These are phyloP conservation scores for Trichoderma asperellum DNA, from an alignment of 2,329 filamentous ascomycete species.

Conservation along the genomic window DNA sequence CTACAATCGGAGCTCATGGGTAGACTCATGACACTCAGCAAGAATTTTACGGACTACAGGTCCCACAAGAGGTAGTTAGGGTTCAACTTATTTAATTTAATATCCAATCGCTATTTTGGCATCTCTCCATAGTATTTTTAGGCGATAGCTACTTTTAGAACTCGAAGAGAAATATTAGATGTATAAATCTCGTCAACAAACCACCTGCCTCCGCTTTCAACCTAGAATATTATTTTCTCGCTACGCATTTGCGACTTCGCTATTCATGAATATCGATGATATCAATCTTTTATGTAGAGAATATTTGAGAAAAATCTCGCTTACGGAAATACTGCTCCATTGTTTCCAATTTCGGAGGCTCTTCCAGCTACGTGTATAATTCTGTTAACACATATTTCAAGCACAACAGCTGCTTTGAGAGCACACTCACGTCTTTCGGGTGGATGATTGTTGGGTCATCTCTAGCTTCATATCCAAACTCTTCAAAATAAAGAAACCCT, in stretches of 20 bases:
- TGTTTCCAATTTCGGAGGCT: neutral
- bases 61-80: neutral
- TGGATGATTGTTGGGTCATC: neutral
- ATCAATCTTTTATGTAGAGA: neutral
- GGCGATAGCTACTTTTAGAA: too few relatives aligned
- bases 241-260: too few relatives aligned
- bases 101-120: neutral
- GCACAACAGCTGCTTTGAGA: neutral
- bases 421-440: slow-evolving; percentile 3
- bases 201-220: neutral
- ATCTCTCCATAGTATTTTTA: too few relatives aligned
- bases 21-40: neutral
- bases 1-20: neutral
- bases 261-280: too few relatives aligned
- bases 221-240: neutral
- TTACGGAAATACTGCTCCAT: neutral
- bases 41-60: neutral
- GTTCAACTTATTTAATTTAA: neutral
- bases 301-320: neutral
- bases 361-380: neutral
- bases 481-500: neutral
- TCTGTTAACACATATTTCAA: neutral
- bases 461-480: neutral
- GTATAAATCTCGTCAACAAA: too few relatives aligned
- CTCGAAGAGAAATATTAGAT: too few relatives aligned